These are phyloP conservation scores for Zymoseptoria ardabiliae DNA, from an alignment of 2,329 filamentous ascomycete genomes.

Conservation along the genomic window DNA sequence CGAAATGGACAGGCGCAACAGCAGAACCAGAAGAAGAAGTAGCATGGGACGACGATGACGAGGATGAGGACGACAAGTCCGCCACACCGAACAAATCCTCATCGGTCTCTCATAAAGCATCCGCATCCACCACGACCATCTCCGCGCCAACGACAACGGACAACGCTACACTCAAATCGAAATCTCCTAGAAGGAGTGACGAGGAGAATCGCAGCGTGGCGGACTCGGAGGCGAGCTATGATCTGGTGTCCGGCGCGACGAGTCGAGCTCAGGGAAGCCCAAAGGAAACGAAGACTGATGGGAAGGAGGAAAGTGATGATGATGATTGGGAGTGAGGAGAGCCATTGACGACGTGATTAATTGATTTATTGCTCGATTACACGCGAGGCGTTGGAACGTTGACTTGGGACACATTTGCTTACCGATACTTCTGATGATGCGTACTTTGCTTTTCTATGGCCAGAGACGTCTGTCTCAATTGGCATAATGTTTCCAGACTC, in stretches of 20 bases:
- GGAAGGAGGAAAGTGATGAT: constrained; percentile 23
- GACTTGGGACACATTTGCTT: not conserved
- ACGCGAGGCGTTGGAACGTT: not conserved
- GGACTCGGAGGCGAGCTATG: constrained; percentile 93
- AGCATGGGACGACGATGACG: constrained; percentile 68
- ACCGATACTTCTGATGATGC: no score
- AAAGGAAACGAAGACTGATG: constrained; percentile 33
- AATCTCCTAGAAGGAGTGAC: constrained; percentile 41
- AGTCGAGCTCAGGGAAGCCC: constrained; percentile 69
- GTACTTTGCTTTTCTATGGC: not conserved
- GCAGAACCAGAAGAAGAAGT: constrained; percentile 67
- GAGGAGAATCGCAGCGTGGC: constrained; percentile 72
- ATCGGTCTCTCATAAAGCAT: constrained; percentile 13
- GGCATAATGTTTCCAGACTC: not conserved
- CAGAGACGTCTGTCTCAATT: not conserved
- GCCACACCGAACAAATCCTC: constrained; percentile 26
- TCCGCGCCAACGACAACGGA: constrained; percentile 18
- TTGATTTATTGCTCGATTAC: not conserved
- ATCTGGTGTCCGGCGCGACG: constrained; percentile 69
- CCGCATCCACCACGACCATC: constrained; percentile 24
- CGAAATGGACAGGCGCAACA: constrained; percentile 48
- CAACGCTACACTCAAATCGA: constrained; percentile 8
- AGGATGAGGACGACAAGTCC: constrained; percentile 43
- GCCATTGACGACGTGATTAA: not conserved
- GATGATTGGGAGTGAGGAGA: constrained; percentile 31